These are phyloP conservation scores for Plasmodium blacklocki DNA, from an alignment of 169 alveolate genomes.

Conservation along the genomic window DNA sequence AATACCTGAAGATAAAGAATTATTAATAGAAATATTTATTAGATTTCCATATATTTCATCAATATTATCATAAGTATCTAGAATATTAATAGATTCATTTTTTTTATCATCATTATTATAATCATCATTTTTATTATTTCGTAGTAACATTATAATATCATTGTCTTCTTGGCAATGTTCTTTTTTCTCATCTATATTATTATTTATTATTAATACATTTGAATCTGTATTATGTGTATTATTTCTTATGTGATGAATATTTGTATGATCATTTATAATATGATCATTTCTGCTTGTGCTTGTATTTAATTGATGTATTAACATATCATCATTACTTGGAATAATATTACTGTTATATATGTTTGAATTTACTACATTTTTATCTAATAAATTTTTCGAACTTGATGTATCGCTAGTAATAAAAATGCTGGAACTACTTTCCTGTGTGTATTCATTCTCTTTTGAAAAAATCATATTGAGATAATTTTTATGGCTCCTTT, in stretches of 20 bases:
- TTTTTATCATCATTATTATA: not conserved
- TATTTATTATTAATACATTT: not conserved
- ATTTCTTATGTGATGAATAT: not conserved
- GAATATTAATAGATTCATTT: not conserved
- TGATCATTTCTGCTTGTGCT: not conserved
- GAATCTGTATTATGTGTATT: not conserved
- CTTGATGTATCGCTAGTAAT: constrained; percentile 34
- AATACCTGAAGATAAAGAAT: constrained; percentile 19
- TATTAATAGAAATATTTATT: constrained; percentile 12
- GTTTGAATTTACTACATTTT: constrained; percentile 22
- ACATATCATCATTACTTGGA: not conserved
- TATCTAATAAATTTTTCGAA: constrained; percentile 24
- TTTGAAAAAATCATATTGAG: constrained; percentile 37
- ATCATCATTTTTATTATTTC: not conserved
- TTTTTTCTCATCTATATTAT: not conserved
- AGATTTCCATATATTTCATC: constrained; percentile 21
- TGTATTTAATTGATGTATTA: not conserved
- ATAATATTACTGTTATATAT: not conserved
- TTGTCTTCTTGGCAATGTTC: not conserved
- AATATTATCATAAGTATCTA: constrained; percentile 6
- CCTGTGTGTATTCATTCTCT: constrained; percentile 52
- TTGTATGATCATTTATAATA: not conserved
- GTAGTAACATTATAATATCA: too few relatives aligned
- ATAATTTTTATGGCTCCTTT: constrained; percentile 10
- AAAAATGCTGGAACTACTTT: constrained; percentile 21